Evolutionary conservation across 371 early-diverging fungal genomes (phyloP).

Genomic region (Mycotypha africana): DNA sequence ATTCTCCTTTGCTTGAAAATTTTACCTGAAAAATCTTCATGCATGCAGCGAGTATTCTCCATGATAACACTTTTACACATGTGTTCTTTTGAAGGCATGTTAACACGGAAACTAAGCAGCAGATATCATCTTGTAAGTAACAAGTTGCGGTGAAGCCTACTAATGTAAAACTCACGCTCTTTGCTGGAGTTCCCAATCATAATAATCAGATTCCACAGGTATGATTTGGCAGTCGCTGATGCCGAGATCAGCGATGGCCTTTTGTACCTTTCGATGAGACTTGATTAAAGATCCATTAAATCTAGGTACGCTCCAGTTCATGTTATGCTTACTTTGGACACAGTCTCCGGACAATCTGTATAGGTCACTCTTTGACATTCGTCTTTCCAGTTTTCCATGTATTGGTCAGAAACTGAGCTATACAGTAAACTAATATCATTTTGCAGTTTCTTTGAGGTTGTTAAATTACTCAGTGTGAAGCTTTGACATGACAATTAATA

Average conservation of each 20-base stretch:
- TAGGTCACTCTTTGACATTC: slow-evolving; percentile 8
- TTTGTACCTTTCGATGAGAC: slow-evolving; percentile 21
- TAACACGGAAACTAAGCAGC: slow-evolving; percentile 45
- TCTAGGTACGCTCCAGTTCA: neutral
- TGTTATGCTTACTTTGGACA: slow-evolving; percentile 5
- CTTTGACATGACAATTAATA: too few relatives aligned
- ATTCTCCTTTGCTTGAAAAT: too few relatives aligned
- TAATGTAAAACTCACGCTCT: slow-evolving; percentile 60
- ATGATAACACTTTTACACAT: slow-evolving; percentile 80
- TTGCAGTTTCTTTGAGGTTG: slow-evolving; percentile 21
- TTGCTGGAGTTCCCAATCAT: slow-evolving; percentile 67
- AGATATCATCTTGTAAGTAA: too few relatives aligned
- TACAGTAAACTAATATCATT: slow-evolving; percentile 20
- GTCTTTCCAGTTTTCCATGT: slow-evolving; percentile 13
- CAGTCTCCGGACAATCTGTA: slow-evolving; percentile 18
- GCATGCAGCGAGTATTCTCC: slow-evolving; percentile 71
- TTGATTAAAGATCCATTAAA: neutral
- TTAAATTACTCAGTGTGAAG: too few relatives aligned
- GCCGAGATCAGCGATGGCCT: slow-evolving; percentile 15
- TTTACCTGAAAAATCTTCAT: slow-evolving; percentile 33
- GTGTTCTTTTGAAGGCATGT: slow-evolving; percentile 65
- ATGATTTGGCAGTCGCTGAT: slow-evolving; percentile 41
- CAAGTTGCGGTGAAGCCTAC: too few relatives aligned
- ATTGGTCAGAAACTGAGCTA: slow-evolving; percentile 12
- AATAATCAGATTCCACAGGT: slow-evolving; percentile 63